Evolutionary conservation across 371 early-diverging fungal species (phyloP).

Genomic region (Parasitella parasitica): DNA sequence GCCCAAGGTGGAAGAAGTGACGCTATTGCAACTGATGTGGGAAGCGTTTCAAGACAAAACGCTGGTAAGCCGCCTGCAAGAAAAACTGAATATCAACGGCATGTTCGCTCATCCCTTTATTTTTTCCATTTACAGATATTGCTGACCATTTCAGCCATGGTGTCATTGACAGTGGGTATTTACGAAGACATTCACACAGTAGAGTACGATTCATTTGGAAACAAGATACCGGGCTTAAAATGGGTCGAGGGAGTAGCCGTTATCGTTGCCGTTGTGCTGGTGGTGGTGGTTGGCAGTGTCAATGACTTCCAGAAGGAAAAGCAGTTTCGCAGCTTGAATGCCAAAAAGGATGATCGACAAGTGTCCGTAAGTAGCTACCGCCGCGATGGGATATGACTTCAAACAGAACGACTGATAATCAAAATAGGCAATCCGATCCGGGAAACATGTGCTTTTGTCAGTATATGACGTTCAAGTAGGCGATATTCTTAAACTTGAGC

Average conservation of each 20-base stretch:
- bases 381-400: too few relatives aligned
- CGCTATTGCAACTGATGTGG: conserved; percentile 70
- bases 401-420: too few relatives aligned
- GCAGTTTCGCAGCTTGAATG: conserved; percentile 74
- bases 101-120: neutral
- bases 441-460: conserved; percentile 72
- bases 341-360: conserved; percentile 72
- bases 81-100: too few relatives aligned
- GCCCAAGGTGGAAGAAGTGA: conserved; percentile 60
- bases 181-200: conserved; percentile 64
- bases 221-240: conserved; percentile 39
- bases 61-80: too few relatives aligned
- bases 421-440: conserved; percentile 68
- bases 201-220: conserved; percentile 22
- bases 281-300: conserved; percentile 70
- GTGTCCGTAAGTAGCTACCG: conserved; percentile 45
- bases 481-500: conserved; percentile 85
- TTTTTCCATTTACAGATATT: conserved; percentile 44
- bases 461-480: conserved; percentile 86
- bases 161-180: conserved; percentile 81
- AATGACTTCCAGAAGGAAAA: conserved; percentile 83
- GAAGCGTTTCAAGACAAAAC: conserved; percentile 81
- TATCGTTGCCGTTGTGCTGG: conserved; percentile 70
- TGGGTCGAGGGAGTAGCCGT: conserved; percentile 78
- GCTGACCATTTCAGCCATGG: conserved; percentile 76